Percentiles rank a stretch among this genome's conserved stretches.
Evolutionary conservation across 768 basidiomycete species (phyloP).

Genomic region (Macrolepiota albuminosa): DNA sequence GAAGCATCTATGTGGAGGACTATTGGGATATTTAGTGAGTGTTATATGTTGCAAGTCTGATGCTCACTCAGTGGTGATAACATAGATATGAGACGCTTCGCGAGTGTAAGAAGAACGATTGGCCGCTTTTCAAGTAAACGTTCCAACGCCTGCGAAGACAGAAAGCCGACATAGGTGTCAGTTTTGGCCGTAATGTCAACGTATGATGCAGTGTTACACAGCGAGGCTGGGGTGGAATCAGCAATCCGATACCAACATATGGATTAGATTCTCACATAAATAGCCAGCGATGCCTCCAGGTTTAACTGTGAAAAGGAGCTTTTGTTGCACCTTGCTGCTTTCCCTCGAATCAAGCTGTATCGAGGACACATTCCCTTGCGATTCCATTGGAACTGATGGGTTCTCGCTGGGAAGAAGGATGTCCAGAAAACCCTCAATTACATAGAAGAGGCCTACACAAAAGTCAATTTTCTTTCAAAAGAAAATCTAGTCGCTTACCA

Average conservation of each 20-base stretch:
- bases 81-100: conserved; percentile 93
- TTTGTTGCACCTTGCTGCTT: conserved; percentile 38
- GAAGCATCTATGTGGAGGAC: conserved; percentile 96
- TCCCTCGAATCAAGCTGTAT: background rate
- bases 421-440: conserved; percentile 94
- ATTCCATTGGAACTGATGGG: conserved; percentile 15
- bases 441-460: conserved; percentile 74
- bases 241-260: background rate
- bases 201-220: conserved; percentile 90
- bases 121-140: conserved; percentile 89
- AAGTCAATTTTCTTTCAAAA: conserved; percentile 1
- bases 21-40: conserved; percentile 22
- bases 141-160: conserved; percentile 86
- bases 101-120: conserved; percentile 91
- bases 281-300: conserved; percentile 98
- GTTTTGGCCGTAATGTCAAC: conserved; percentile 97
- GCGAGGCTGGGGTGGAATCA: conserved; percentile 53
- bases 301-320: conserved; percentile 89
- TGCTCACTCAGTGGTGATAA: conserved; percentile 83
- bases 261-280: conserved; percentile 48
- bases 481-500: conserved; percentile 36
- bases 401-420: conserved; percentile 66
- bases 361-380: conserved; percentile 11
- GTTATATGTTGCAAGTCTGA: background rate
- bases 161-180: conserved; percentile 95